These are phyloP conservation scores for Leccinum variicolor DNA, from an alignment of 768 basidiomycete genomes.

Conservation along the genomic window DNA sequence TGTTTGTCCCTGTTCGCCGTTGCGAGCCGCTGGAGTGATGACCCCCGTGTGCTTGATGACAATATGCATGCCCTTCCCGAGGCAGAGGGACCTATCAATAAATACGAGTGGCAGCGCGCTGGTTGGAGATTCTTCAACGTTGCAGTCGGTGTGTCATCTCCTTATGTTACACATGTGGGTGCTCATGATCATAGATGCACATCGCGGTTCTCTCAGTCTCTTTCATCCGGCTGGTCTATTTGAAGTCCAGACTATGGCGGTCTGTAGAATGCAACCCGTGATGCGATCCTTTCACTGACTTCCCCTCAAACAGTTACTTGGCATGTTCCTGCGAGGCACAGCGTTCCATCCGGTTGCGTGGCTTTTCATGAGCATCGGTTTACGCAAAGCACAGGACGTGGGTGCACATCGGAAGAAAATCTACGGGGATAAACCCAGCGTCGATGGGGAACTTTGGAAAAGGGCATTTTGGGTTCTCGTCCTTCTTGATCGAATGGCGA, in stretches of 20 bases:
- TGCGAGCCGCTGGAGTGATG: constrained; percentile 62
- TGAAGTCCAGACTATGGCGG: constrained; percentile 58
- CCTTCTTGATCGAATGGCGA: constrained; percentile 54
- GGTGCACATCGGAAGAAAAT: constrained; percentile 70
- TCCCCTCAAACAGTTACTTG: constrained; percentile 39
- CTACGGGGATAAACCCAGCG: constrained; percentile 43
- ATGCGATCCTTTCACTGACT: constrained; percentile 5
- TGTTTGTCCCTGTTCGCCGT: constrained; percentile 67
- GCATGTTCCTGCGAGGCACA: constrained; percentile 53
- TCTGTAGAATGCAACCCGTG: constrained; percentile 27
- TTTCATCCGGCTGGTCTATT: constrained; percentile 57
- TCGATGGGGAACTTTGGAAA: constrained; percentile 73
- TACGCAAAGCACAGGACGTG: constrained; percentile 68
- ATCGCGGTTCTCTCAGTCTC: constrained; percentile 46
- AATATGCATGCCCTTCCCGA: constrained; percentile 20
- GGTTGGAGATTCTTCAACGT: constrained; percentile 61
- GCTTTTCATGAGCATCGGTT: constrained; percentile 50
- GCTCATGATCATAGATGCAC: constrained; percentile 40
- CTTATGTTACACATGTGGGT: not conserved
- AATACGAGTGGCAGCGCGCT: constrained; percentile 47
- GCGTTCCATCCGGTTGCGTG: constrained; percentile 50
- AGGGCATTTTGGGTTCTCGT: constrained; percentile 75
- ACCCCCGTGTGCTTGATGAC: constrained; percentile 52
- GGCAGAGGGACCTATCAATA: constrained; percentile 25
- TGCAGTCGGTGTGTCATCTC: constrained; percentile 42